Evolutionary conservation across 1,139 yeast species (phyloP), one percentile per base, ranked within the genome.

Genomic region (Yamadazyma jaroonii): DNA sequence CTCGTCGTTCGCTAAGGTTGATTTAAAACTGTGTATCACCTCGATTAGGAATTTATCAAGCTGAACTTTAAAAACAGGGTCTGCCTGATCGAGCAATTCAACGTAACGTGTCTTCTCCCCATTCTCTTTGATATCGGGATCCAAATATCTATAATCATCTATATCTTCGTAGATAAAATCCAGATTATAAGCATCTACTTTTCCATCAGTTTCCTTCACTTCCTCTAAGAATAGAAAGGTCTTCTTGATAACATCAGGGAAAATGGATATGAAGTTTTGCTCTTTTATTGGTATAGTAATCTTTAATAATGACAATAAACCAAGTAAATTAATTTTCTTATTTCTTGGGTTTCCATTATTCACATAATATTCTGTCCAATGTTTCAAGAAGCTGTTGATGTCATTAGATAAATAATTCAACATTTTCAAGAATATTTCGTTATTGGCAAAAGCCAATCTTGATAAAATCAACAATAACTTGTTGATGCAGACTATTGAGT

Each of bases 151-250:
- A 45, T 66, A 67, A 42, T 77, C 79, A 45, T 71, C 72, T 22
- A 71, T 64, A 40, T 71, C 76, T 35, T 77, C 82, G 43, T 77
- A 79, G 0, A 70, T 58, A 40, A 77, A 77, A 44, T 78, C 77
- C 34, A 72, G 71, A 45, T 77, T 79, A 51, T 84, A 84, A n/a
- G 70, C 75, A 35, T 72, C 78, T 48, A 87, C 79, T 36, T 73
- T 77, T 0, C 90, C 90, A 10, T 52, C 60, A 6, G 67, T 59
- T 48, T 86, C 95, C 40, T 82, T 79, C 9, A 84, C 70, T 53
- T 88, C 96, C 50, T 88, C 96, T 37, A 85, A 56, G 43, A 84
- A 69, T 39, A 74, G 74, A 9, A 84, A 71, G 61, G 84, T 67
- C 25, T 78, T 61, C 17, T 79, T 70, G 6, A 81, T 57, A 13